Evolutionary conservation across 1,139 yeast species (phyloP).

Genomic region (Pichia sp.): DNA sequence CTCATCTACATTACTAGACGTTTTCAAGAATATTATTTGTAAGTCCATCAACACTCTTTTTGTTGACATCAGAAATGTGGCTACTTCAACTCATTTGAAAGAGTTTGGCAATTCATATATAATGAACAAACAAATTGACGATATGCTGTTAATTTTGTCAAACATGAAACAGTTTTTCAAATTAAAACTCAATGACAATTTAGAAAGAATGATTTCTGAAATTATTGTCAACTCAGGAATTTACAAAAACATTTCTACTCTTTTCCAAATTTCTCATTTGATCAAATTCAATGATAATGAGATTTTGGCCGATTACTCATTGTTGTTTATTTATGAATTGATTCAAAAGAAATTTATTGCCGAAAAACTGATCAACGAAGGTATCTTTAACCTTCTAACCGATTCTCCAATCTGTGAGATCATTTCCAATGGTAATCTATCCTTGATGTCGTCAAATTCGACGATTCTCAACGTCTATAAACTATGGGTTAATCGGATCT

Average conservation of each 20-base stretch:
- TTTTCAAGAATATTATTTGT: slow-evolving; percentile 52
- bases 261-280: slow-evolving; percentile 62
- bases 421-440: slow-evolving; percentile 59
- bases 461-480: slow-evolving; percentile 39
- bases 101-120: slow-evolving; percentile 24
- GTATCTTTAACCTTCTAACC: slow-evolving; percentile 59
- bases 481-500: slow-evolving; percentile 75
- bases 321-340: slow-evolving; percentile 64
- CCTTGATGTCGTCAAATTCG: slow-evolving; percentile 31
- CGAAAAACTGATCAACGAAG: slow-evolving; percentile 53
- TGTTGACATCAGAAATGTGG: slow-evolving; percentile 50
- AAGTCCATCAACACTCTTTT: slow-evolving; percentile 49
- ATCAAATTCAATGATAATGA: slow-evolving; percentile 51
- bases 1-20: slow-evolving; percentile 43
- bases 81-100: slow-evolving; percentile 31
- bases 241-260: slow-evolving; percentile 50
- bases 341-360: slow-evolving; percentile 58
- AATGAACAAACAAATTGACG: slow-evolving; percentile 39
- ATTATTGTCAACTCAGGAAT: slow-evolving; percentile 53
- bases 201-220: slow-evolving; percentile 44
- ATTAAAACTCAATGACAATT: slow-evolving; percentile 41
- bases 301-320: slow-evolving; percentile 63
- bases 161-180: slow-evolving; percentile 50
- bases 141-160: slow-evolving; percentile 54
- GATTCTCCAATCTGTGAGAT: slow-evolving; percentile 67